phyloP scores from a whole-genome alignment of 1,284 basidiomycete genomes.

The Exsudoporus floridanus region DNA sequence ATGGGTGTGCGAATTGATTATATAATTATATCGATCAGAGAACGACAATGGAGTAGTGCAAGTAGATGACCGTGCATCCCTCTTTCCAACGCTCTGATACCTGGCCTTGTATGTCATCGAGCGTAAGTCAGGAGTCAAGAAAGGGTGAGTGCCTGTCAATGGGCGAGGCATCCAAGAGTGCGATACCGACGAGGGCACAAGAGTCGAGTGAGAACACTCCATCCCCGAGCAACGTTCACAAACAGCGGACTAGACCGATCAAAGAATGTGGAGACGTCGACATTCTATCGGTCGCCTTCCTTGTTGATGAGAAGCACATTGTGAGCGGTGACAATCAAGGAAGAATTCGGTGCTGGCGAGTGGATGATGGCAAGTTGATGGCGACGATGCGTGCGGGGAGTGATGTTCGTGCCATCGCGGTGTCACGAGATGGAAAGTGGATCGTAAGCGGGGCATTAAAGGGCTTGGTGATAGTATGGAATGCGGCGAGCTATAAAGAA shows the following conservation, averaged over 20 bases:
- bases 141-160: not conserved
- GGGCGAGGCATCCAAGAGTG: not conserved
- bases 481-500: not conserved
- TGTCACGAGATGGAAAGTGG: conserved; percentile 9
- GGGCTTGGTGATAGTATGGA: conserved; percentile 3
- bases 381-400: not conserved
- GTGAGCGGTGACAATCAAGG: conserved; percentile 1
- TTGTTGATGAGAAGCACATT: not conserved
- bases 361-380: conserved; percentile 1
- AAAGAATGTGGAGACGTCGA: not conserved
- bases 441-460: not conserved
- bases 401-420: not conserved
- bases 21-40: too few species aligned
- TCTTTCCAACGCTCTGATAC: not conserved
- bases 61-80: not conserved
- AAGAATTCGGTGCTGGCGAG: conserved; percentile 8
- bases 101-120: not conserved
- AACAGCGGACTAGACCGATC: not conserved
- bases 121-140: too few species aligned
- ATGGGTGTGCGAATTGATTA: too few species aligned
- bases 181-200: not conserved
- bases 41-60: not conserved
- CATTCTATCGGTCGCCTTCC: not conserved
- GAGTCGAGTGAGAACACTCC: not conserved
- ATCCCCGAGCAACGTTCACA: not conserved